These are phyloP conservation scores for Lentinula edodes DNA, from an alignment of 768 basidiomycete species.

Conservation along the genomic window DNA sequence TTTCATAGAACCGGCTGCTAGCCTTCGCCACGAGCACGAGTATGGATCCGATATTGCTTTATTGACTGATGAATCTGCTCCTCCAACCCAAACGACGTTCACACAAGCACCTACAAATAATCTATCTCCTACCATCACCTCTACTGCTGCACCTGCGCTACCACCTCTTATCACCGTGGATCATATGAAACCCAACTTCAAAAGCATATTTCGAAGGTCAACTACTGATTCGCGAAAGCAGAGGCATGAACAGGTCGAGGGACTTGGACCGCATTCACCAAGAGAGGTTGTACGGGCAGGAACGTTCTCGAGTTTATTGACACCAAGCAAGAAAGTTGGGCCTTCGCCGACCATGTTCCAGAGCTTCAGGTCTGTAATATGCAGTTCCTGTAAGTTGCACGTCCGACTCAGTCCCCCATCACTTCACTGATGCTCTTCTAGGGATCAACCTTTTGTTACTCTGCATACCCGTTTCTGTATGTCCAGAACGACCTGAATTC, in stretches of 20 bases:
- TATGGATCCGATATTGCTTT: neutral
- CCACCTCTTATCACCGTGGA: neutral
- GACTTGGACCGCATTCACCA: neutral
- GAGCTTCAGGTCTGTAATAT: slow-evolving; percentile 49
- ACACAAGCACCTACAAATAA: neutral
- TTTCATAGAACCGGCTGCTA: neutral
- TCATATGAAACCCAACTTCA: neutral
- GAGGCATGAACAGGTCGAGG: neutral
- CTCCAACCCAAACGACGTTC: neutral
- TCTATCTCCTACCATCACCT: neutral
- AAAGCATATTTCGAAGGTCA: neutral
- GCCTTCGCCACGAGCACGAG: neutral
- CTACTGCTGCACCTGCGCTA: neutral
- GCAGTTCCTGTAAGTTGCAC: slow-evolving; percentile 46
- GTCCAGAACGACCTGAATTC: slow-evolving; percentile 18
- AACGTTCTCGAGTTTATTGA: slow-evolving; percentile 23
- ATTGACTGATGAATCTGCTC: neutral
- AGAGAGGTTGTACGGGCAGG: slow-evolving; percentile 8
- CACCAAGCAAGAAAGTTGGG: slow-evolving; percentile 34
- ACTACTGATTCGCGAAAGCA: neutral
- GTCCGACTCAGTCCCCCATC: neutral
- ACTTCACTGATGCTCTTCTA: neutral
- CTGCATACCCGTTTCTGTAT: slow-evolving; percentile 2
- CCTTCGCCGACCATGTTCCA: slow-evolving; percentile 36
- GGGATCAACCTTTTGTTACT: neutral